Percentiles rank a stretch among this genome's conserved stretches.
phyloP scores from a whole-genome alignment of 495 filamentous ascomycete species.

The Hypoxylon subgilvum region DNA sequence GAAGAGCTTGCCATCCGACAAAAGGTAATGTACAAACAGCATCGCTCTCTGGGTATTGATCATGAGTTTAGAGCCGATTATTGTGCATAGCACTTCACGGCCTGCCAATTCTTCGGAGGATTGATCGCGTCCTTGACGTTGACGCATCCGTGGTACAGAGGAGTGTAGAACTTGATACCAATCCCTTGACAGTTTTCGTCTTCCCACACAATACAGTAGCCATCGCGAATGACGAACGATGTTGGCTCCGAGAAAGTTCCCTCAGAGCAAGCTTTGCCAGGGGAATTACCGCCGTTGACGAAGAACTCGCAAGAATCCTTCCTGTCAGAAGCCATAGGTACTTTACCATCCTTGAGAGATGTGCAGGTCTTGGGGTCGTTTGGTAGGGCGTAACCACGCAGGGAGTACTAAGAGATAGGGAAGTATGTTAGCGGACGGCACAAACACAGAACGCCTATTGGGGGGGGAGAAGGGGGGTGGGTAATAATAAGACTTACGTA shows the following conservation, averaged over 20 bases:
- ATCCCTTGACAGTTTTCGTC: neutral
- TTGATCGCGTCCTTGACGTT: neutral
- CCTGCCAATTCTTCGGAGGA: neutral
- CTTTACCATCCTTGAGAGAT: neutral
- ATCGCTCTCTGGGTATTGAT: too few relatives aligned
- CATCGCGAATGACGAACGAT: neutral
- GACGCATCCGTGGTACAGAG: neutral
- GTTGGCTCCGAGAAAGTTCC: neutral
- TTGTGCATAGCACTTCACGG: constrained; percentile 3
- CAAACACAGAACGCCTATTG: neutral
- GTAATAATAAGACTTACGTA: constrained; percentile 4
- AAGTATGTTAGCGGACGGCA: neutral
- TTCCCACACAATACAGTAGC: neutral
- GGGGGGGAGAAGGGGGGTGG: too few relatives aligned
- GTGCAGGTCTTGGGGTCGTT: neutral
- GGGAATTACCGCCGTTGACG: constrained; percentile 1
- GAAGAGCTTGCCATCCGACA: too few relatives aligned
- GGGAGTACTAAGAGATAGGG: neutral
- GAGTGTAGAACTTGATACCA: neutral
- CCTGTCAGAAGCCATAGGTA: neutral
- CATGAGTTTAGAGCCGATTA: too few relatives aligned
- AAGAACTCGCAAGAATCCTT: constrained; percentile 1
- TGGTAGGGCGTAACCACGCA: neutral
- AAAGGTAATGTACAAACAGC: too few relatives aligned
- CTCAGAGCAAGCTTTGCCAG: neutral